Evolutionary conservation across 2,329 filamentous ascomycete species (phyloP).

Genomic region (Alternaria conjuncta): DNA sequence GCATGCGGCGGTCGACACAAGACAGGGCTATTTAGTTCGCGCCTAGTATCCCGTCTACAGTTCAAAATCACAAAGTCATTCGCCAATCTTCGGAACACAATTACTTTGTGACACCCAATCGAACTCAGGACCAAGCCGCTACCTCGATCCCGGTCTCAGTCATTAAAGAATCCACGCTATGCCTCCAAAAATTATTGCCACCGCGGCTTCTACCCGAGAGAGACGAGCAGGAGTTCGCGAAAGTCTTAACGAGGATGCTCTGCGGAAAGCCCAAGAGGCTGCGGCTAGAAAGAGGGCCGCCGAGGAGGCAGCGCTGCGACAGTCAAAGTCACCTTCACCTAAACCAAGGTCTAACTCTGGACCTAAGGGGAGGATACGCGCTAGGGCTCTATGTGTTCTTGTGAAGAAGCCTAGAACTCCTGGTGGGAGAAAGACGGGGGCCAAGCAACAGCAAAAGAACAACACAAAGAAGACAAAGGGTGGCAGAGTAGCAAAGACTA

Average conservation of each 20-base stretch:
- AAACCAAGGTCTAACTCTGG: too few relatives aligned
- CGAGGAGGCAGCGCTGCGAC: not conserved
- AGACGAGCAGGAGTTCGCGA: not conserved
- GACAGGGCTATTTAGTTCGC: constrained; percentile 8
- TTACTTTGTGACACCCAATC: not conserved
- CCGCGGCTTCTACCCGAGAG: not conserved
- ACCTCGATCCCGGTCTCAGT: not conserved
- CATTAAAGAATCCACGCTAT: not conserved
- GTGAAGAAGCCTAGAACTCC: not conserved
- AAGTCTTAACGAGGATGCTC: not conserved
- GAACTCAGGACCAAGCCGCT: not conserved
- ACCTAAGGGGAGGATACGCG: not conserved
- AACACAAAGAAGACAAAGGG: not conserved
- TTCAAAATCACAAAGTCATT: not conserved
- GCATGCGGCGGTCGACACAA: not conserved
- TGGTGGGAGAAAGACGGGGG: not conserved
- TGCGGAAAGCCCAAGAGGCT: not conserved
- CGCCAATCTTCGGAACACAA: not conserved
- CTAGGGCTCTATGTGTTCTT: not conserved
- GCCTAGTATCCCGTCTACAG: not conserved
- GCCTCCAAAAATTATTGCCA: not conserved
- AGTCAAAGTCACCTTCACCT: not conserved
- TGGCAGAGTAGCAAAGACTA: not conserved
- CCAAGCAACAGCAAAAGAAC: not conserved
- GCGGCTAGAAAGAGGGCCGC: not conserved